Base-by-base conservation (phyloP, 192 early-diverging fungal genomes). In the Gonapodya prolifera region DNA sequence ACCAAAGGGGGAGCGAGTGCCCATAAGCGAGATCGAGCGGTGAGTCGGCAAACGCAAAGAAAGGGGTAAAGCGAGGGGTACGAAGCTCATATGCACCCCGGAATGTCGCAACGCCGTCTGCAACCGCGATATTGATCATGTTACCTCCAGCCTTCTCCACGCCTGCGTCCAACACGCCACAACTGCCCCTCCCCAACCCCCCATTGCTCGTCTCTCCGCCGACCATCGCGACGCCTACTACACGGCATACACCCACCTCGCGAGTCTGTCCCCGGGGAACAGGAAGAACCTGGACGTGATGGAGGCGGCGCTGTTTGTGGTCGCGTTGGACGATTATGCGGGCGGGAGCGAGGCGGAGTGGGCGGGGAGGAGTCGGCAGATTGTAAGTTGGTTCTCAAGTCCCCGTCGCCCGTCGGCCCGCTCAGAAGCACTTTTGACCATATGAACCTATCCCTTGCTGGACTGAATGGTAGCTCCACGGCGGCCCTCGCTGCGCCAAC, bases 281-380 rank as follows among this genome's bases (percentile, higher is more conserved):
- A 75, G 84, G 2, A 82, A 88, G 28, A 85, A 86, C 1, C 81
- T 94, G 28, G 77, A 78, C 1, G 76, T 81, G 1, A 93, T 96
- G 69, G 91, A 97, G 78, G 79, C 88, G 70, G 85, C 91, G 13
- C 78, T 95, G 69, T 92, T 97, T 82, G 90, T 86, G 16, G 81
- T 96, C 31, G 86, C 86, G 0, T 83, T 97, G 0, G 95, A 97
- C 81, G 91, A 94, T 71, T 87, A 86, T 70, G 79, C 33, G 78
- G 82, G 18, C 83, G 85, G 45, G 45, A 8, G 45, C 45, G n/a
- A n/a, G n/a, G n/a, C n/a, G n/a, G n/a, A n/a, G n/a, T n/a, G n/a
- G n/a, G n/a, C n/a, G n/a, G n/a, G n/a, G n/a, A n/a, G n/a, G n/a
- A 33, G 91, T 91, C 71, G 93, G 96, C 69, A 93, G 96, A 85